Evolutionary conservation across 2,329 filamentous ascomycete genomes (phyloP), one percentile per base, ranked within the genome.

Genomic region (Alternaria metachromatica): DNA sequence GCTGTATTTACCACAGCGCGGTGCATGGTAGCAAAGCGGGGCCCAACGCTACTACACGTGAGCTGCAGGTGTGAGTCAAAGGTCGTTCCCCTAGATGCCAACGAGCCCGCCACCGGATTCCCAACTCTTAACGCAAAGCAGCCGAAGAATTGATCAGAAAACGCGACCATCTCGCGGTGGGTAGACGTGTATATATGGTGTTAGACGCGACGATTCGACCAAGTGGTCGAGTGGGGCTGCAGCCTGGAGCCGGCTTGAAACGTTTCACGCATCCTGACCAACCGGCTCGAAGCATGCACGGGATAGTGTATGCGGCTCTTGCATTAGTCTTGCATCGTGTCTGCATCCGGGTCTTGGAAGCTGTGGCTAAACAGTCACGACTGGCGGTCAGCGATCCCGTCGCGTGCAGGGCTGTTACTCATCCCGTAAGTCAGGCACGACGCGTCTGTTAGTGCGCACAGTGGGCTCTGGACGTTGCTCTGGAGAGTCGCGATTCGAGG

Each of bases 41-140:
- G 72, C 68, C 65, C 54, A 55, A 55, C 43, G 50, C 49, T 55
- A 60, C 56, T 23, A 66, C 78, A 77, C 72, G 76, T 76, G 78
- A 74, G 74, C 77, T 69, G 80, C 79, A 81, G 69, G 79, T 81
- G 73, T 82, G 80, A 82, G 78, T 82, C 80, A 81, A 79, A 70
- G 68, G 64, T 63, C 33, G 23, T 59, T 66, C 61, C 49, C 48
- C 54, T 55, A 63, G 28, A 46, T 55, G 69, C 66, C 64, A 64
- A 57, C 55, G 64, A 63, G 62, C 60, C 58, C 55, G 55, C 55
- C 62, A 58, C 60, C 55, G 67, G 59, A 57, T 54, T 56, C 55
- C 55, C 66, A 67, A 64, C 70, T 70, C 62, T 69, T 72, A 45
- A 60, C 69, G 72, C 60, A 65, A 75, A 73, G 46, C 63, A 73